phyloP scores from a whole-genome alignment of 805 yeast genomes.

The Ogataea kodamae region DNA sequence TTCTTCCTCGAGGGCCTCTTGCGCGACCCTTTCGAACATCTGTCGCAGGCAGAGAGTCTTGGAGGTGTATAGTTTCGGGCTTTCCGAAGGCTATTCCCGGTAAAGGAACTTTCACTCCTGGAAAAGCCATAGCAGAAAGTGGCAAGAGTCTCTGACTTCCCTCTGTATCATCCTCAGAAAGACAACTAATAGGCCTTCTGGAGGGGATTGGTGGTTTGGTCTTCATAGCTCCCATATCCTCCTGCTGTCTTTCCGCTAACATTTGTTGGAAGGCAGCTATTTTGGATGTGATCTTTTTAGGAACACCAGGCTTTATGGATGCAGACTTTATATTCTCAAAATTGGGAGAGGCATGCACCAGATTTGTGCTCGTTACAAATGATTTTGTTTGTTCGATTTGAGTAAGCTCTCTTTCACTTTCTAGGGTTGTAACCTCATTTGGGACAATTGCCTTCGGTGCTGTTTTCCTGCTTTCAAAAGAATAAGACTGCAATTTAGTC shows the following conservation, averaged over 20 bases:
- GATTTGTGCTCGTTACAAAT: too few relatives aligned
- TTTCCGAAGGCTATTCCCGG: slow-evolving; percentile 11
- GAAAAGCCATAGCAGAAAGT: slow-evolving; percentile 52
- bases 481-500: too few relatives aligned
- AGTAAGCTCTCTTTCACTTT: too few relatives aligned
- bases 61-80: neutral
- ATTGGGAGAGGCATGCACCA: too few relatives aligned
- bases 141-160: slow-evolving; percentile 52
- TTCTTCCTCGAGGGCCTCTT: slow-evolving; percentile 72
- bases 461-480: too few relatives aligned
- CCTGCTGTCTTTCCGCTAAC: slow-evolving; percentile 51
- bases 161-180: slow-evolving; percentile 3
- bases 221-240: slow-evolving; percentile 29
- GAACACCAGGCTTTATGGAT: slow-evolving; percentile 47
- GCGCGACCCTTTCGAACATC: slow-evolving; percentile 52
- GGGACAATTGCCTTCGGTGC: too few relatives aligned
- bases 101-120: slow-evolving; percentile 40
- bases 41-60: slow-evolving; percentile 15
- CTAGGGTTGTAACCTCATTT: too few relatives aligned
- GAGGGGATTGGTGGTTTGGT: slow-evolving; percentile 23
- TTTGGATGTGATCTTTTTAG: slow-evolving; percentile 72
- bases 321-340: neutral
- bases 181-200: slow-evolving; percentile 19
- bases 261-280: slow-evolving; percentile 81
- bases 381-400: too few relatives aligned